Conservation (phyloP, 2,329 filamentous ascomycete genomes). For the Onygenales sp. region DNA sequence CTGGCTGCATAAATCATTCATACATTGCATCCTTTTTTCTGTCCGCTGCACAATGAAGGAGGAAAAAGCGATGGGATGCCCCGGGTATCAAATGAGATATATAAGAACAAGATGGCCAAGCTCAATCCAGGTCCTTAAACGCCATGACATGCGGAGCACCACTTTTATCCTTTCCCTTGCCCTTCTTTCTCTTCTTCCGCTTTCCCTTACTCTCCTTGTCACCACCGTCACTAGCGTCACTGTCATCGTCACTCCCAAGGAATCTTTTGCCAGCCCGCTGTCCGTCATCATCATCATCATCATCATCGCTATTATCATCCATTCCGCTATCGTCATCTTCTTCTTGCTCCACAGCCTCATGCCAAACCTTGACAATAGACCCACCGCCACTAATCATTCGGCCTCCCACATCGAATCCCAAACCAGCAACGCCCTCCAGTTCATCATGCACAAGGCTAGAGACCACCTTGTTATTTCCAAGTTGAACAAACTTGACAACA, state of each 20-base stretch:
- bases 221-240: constrained; percentile 37
- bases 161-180: constrained; percentile 33
- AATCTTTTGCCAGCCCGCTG: constrained; percentile 31
- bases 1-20: neutral
- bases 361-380: constrained; percentile 78
- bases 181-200: constrained; percentile 40
- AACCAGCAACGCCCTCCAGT: constrained; percentile 69
- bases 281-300: constrained; percentile 41
- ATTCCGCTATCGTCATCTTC: constrained; percentile 38
- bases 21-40: neutral
- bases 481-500: constrained; percentile 63
- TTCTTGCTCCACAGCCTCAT: constrained; percentile 41
- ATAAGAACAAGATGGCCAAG: neutral
- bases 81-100: neutral
- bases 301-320: constrained; percentile 32
- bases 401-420: constrained; percentile 77
- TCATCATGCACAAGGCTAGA: constrained; percentile 68
- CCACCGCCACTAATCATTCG: constrained; percentile 87
- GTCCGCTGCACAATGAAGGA: neutral
- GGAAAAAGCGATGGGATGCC: neutral
- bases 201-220: constrained; percentile 37
- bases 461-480: constrained; percentile 64
- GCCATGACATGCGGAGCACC: constrained; percentile 32
- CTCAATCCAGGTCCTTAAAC: constrained; percentile 34
- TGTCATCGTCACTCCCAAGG: constrained; percentile 14